phyloP scores from a whole-genome alignment of 345 rosid species.

The Aquilaria sinensis region DNA sequence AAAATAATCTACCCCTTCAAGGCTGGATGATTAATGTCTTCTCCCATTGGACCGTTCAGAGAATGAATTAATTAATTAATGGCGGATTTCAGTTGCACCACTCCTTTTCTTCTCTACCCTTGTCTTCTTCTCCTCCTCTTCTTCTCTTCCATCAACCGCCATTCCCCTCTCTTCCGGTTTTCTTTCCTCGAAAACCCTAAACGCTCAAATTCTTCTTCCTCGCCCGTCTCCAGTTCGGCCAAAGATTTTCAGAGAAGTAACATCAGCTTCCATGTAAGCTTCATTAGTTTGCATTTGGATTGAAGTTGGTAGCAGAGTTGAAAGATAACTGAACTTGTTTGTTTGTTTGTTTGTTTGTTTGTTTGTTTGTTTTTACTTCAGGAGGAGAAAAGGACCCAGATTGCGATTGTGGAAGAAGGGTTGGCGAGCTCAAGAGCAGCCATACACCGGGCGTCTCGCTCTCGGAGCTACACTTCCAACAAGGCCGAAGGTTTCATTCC shows the following conservation, averaged over 20 bases:
- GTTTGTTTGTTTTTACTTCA: conserved; percentile 1
- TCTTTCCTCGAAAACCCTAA: neutral
- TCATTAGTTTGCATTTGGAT: too few species aligned
- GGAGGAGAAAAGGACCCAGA: conserved; percentile 18
- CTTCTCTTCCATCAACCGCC: conserved; percentile 35
- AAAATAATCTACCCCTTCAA: too few species aligned
- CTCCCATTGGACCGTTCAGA: too few species aligned
- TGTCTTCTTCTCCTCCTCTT: conserved; percentile 35
- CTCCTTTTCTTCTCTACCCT: conserved; percentile 35
- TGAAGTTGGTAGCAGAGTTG: neutral
- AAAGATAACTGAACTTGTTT: neutral
- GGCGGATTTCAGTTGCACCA: conserved; percentile 42
- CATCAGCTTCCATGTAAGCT: too few species aligned
- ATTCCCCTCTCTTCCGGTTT: conserved; percentile 13
- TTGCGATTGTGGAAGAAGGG: conserved; percentile 28
- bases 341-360: neutral
- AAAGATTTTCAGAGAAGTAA: neutral
- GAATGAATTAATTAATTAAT: too few species aligned
- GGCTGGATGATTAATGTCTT: too few species aligned
- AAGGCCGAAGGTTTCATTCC: conserved; percentile 34
- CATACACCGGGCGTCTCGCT: conserved; percentile 33
- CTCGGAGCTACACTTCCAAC: conserved; percentile 28
- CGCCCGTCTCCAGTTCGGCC: conserved; percentile 10
- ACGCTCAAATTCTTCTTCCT: neutral
- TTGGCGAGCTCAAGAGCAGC: conserved; percentile 43